These are phyloP conservation scores for Sarocladium oryzae DNA, from an alignment of 2,329 filamentous ascomycete species.

Conservation along the genomic window DNA sequence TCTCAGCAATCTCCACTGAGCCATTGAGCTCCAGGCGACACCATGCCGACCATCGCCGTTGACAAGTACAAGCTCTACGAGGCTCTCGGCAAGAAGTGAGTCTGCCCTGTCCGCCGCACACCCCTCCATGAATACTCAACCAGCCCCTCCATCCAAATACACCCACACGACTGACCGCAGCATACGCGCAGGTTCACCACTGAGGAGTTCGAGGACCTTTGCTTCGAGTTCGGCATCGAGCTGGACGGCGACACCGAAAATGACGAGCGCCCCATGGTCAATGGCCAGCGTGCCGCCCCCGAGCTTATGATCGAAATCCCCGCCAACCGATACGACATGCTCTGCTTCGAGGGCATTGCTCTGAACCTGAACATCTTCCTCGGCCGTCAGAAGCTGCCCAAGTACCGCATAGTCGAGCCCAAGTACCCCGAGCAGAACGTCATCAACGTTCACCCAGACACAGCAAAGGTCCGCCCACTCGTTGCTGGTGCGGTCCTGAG, in stretches of 20 bases:
- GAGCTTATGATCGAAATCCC: conserved; percentile 98
- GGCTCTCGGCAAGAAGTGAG: conserved; percentile 77
- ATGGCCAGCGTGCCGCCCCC: conserved; percentile 77
- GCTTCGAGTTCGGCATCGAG: conserved; percentile 98
- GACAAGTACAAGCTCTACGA: conserved; percentile 95
- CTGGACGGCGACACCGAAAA: conserved; percentile 91
- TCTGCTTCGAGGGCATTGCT: conserved; percentile 95
- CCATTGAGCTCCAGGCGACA: conserved; percentile 23
- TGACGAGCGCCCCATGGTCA: conserved; percentile 63
- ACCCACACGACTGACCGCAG: conserved; percentile 12
- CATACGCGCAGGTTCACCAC: conserved; percentile 64
- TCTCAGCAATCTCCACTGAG: conserved; percentile 8
- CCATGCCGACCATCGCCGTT: conserved; percentile 93
- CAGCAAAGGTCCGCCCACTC: conserved; percentile 73
- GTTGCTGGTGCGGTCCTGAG: conserved; percentile 85
- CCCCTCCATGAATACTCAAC: too few relatives aligned
- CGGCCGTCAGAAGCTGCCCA: conserved; percentile 66
- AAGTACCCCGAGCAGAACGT: conserved; percentile 67
- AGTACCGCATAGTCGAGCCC: conserved; percentile 70
- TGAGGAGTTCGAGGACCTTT: conserved; percentile 92
- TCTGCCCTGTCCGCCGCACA: conserved; percentile 11
- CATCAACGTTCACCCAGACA: conserved; percentile 72
- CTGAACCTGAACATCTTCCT: conserved; percentile 95
- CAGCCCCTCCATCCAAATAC: conserved; percentile 14
- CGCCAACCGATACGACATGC: conserved; percentile 89